phyloP scores from a whole-genome alignment of 2,329 filamentous ascomycete species.

The Pseudogymnoascus sp. region DNA sequence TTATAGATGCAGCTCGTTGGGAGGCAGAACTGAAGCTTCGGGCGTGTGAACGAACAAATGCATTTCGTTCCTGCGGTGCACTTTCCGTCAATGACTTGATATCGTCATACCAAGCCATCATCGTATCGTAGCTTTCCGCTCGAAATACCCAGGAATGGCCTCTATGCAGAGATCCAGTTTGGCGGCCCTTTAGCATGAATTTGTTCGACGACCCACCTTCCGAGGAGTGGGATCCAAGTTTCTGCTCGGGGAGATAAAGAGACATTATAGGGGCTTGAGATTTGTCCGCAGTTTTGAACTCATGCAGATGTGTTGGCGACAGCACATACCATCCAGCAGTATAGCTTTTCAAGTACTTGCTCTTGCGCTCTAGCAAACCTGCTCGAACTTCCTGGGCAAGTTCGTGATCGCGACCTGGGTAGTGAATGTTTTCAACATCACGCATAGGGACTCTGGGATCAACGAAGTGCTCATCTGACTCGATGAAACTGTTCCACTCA shows the following conservation, averaged over 20 bases:
- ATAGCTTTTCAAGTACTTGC: slow-evolving; percentile 97
- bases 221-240: slow-evolving; percentile 83
- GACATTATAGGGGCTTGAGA: slow-evolving; percentile 92
- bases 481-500: slow-evolving; percentile 81
- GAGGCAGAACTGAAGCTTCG: slow-evolving; percentile 67
- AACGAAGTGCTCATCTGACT: slow-evolving; percentile 75
- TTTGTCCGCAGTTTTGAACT: slow-evolving; percentile 98
- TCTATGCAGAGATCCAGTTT: slow-evolving; percentile 87
- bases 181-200: slow-evolving; percentile 93
- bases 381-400: slow-evolving; percentile 76
- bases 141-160: slow-evolving; percentile 67
- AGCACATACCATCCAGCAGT: slow-evolving; percentile 68
- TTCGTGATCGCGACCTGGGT: slow-evolving; percentile 81
- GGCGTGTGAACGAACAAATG: slow-evolving; percentile 76
- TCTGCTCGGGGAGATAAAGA: slow-evolving; percentile 87
- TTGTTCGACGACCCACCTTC: slow-evolving; percentile 84
- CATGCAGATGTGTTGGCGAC: slow-evolving; percentile 92
- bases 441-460: slow-evolving; percentile 76
- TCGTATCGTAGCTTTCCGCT: slow-evolving; percentile 75
- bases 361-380: slow-evolving; percentile 91
- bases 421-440: slow-evolving; percentile 73
- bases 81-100: slow-evolving; percentile 86
- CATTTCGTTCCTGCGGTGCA: slow-evolving; percentile 77
- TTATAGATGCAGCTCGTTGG: slow-evolving; percentile 51
- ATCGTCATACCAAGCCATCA: slow-evolving; percentile 95